Evolutionary conservation across 2,329 filamentous ascomycete species (phyloP), one percentile per base, ranked within the genome.

Genomic region (Aspergillus fijiensis): DNA sequence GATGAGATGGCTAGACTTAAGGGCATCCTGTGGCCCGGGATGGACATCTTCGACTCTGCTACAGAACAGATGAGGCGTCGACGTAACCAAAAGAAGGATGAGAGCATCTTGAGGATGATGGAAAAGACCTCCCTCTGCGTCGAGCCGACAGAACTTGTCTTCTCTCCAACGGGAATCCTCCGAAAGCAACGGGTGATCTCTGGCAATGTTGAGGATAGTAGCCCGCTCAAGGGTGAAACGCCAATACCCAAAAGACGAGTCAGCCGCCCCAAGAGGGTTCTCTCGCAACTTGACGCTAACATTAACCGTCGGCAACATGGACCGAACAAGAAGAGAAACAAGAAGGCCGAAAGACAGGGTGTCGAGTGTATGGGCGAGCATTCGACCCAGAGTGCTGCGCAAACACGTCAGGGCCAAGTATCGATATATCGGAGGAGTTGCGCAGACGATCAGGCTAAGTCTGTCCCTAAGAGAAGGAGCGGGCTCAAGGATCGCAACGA

Each of bases 11-110:
- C 72, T 53, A 75, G 76, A 63, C 67, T 82, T 39, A 82, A 82
- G 64, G 81, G 81, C 1, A 71, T 80, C 19, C 65, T 77, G 39
- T 82, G 79, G 78, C 80, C 80, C 27, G 81, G 81, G 21, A 83
- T 83, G 81, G 77, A 79, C 61, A 71, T 82, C 31, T 83, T 82
- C 63, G 81, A 83, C 67, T 80, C 81, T 31, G 81, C 81, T 14
- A 81, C 80, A 0, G 71, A 76, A 58, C 75, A 80, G 55, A 81
- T 80, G 77, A 78, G 76, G 62, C 76, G 77, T 49, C 80, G 76
- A 60, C 77, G 81, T 47, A 83, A 83, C 59, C 81, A 83, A 66
- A 82, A 81, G 65, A 83, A 83, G 62, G 79, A 82, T 50, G 73
- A 72, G 12, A 77, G 72, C 33, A 73, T 79, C 25, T 56, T 82